Evolutionary conservation across 306 rosid species (phyloP), one percentile per base, ranked within the genome.

Genomic region (Senna tora): DNA sequence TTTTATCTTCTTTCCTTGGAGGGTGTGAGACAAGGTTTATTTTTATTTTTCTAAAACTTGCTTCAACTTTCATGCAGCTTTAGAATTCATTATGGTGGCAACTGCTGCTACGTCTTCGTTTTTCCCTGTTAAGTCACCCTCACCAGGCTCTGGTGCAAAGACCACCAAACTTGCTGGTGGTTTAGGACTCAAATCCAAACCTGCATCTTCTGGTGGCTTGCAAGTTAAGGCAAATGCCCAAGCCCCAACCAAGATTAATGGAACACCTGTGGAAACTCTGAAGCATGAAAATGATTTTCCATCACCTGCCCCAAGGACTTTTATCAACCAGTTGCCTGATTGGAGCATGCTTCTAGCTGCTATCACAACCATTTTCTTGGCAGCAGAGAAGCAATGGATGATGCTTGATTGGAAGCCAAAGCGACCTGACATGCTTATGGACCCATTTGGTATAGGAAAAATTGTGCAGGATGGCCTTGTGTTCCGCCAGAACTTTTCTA

Each of bases 321-420:
- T 95, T 75, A 95, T 95, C 74, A 92, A 95, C 75, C 92, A 85
- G 71, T 84, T 95, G 76, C 99, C 99, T 84, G 97, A 95, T 71
- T 95, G 99, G 99, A 95, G 99, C 74, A 88, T 95, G 97, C 99
- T 95, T 65, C 97, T 95, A 80, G 99, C 99, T 72, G 99, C 99
- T 55, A 92, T 95, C 56, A 95, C 99, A 9, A 95, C 97, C n/a
- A 83, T 92, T 75, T 95, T 95, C 87, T 81, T 95, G 86, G 99
- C 99, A 0, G 97, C 99, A 0, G 99, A 95, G 87, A 95, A 95
- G 82, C 97, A 95, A 85, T 95, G 97, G 99, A 95, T 90, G 92
- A 95, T 91, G 96, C 96, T 95, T 71, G 99, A 95, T 75, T 95
- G 99, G 99, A 95, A 95, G 80, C 99, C 99, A 47, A 89, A 90